Evolutionary conservation across 75 land plant species (phyloP), one percentile per base, ranked within the genome.

Genomic region (Sequoia sempervirens): DNA sequence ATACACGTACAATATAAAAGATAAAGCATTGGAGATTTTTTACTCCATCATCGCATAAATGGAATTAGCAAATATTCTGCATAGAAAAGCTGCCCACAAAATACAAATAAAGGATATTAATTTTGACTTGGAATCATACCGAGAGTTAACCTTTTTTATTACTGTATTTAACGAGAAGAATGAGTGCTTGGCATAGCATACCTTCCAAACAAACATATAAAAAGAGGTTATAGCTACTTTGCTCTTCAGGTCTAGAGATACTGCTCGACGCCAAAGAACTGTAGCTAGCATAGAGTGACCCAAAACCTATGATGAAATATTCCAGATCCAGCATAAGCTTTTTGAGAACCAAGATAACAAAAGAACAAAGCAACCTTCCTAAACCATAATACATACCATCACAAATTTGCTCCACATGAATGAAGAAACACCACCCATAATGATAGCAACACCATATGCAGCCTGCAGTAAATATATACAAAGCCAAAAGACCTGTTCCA

Each of bases 161-260:
- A 78, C 9, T 9, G n/a, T 43, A 78, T 43, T 45, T 78, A 47
- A 45, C 12, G 20, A 78, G 80, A 20, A 78, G 15, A 43, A 28
- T 45, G 47, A 78, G 52, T 78, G 28, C 50, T 43, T 45, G 14
- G 46, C 23, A 78, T 45, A 78, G 50, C 47, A n/a, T 87, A 97
- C 99, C 96, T 97, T 92, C 99, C 99, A 97, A 26, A 97, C 92
- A 86, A 97, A 97, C 99, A 97, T 96, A 88, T 97, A 97, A 81
- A 91, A 97, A 45, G 96, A 87, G 70, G 94, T 91, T 69, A 97
- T 90, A 52, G 98, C 91, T 58, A 90, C 87, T 88, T 93, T 94
- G 84, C 91, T 96, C 80, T 85, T 91, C 84, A 96, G 37, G 82
- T 97, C 94, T 38, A 92, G 83, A 20, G 86, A 84, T 41, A 89